These are phyloP conservation scores for Trichoderma semiorbis DNA, from an alignment of 2,329 filamentous ascomycete species.

Conservation along the genomic window DNA sequence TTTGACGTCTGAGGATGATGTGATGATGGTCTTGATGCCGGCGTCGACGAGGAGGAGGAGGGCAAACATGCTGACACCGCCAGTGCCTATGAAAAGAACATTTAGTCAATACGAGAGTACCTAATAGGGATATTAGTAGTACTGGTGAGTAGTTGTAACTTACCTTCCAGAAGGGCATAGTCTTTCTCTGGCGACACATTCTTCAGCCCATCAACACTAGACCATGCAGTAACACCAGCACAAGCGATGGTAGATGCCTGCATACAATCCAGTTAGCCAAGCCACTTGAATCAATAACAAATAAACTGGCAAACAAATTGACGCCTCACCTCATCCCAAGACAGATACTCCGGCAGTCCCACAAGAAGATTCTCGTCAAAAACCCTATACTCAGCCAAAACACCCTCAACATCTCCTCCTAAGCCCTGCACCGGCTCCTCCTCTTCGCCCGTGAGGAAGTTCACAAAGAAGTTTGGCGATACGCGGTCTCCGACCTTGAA, in stretches of 20 bases:
- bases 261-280: not conserved
- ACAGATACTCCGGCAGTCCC: not conserved
- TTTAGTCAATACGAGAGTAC: not conserved
- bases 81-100: not conserved
- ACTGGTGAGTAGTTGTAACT: not conserved
- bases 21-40: conserved; percentile 1
- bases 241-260: not conserved
- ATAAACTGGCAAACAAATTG: not conserved
- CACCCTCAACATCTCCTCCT: not conserved
- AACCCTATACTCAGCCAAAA: not conserved
- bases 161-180: not conserved
- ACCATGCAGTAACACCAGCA: conserved; percentile 3
- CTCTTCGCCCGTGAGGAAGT: not conserved
- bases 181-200: not conserved
- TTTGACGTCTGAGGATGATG: not conserved
- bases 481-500: conserved; percentile 37
- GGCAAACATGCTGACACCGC: not conserved
- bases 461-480: conserved; percentile 27
- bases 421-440: not conserved
- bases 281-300: not conserved
- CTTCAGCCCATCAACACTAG: not conserved
- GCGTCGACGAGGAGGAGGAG: not conserved
- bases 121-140: not conserved
- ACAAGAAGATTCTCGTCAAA: not conserved
- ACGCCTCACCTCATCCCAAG: not conserved